A percentile compares a stretch with the other conserved stretches of the same genome.
Evolutionary conservation across 805 yeast genomes (phyloP).

Genomic region (Maudiozyma turicensis): DNA sequence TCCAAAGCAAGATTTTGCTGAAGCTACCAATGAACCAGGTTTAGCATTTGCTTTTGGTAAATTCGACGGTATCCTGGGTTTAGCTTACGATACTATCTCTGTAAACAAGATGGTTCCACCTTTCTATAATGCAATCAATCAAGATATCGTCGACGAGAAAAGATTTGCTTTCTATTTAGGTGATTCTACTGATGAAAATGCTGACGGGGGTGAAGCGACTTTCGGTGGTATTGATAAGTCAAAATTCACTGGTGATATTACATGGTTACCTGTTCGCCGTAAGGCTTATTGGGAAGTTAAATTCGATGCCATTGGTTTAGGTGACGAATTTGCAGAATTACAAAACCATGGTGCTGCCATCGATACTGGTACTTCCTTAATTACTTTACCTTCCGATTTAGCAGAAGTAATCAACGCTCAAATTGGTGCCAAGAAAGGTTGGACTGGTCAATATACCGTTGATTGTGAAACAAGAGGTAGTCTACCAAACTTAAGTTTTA

Average conservation of each 20-base stretch:
- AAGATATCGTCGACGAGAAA: conserved; percentile 73
- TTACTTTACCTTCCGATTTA: conserved; percentile 87
- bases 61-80: conserved; percentile 94
- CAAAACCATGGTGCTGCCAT: conserved; percentile 89
- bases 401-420: conserved; percentile 93
- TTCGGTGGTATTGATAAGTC: conserved; percentile 87
- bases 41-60: conserved; percentile 97
- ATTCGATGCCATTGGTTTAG: conserved; percentile 82
- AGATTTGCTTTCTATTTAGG: conserved; percentile 90
- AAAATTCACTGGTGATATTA: conserved; percentile 71
- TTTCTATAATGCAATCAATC: conserved; percentile 74
- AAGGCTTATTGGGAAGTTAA: conserved; percentile 99
- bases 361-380: conserved; percentile 96
- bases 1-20: conserved; percentile 89
- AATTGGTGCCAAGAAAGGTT: conserved; percentile 94
- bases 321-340: conserved; percentile 82
- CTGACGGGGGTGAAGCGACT: conserved; percentile 83
- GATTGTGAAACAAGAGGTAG: conserved; percentile 80
- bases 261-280: conserved; percentile 97
- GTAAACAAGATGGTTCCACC: conserved; percentile 91
- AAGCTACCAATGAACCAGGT: conserved; percentile 96
- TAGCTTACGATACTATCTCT: conserved; percentile 86
- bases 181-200: conserved; percentile 50
- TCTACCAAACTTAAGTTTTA: conserved; percentile 88
- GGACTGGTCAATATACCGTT: conserved; percentile 94